Evolutionary conservation across 1,284 basidiomycete species (phyloP).

Genomic region (Neonothopanus nambi): DNA sequence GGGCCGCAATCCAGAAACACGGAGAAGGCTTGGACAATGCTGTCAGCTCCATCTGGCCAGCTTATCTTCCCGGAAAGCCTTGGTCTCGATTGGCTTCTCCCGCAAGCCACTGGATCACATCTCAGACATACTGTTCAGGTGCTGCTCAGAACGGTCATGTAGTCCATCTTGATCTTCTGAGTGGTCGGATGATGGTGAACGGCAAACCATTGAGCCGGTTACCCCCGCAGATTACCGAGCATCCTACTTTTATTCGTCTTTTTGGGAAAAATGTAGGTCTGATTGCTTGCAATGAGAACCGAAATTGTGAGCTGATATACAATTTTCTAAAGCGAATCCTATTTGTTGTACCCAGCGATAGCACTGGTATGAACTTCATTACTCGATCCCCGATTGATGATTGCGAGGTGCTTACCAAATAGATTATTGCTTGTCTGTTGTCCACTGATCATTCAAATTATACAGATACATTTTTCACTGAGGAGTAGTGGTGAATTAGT

Average conservation of each 20-base stretch:
- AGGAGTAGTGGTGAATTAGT: not conserved
- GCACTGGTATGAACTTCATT: constrained; percentile 36
- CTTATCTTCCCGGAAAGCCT: constrained; percentile 27
- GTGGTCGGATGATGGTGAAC: constrained; percentile 42
- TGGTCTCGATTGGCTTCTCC: constrained; percentile 32
- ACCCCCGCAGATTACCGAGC: constrained; percentile 30
- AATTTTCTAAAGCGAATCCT: constrained; percentile 33
- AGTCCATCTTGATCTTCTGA: constrained; percentile 41
- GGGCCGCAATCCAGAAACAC: not conserved
- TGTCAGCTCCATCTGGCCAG: constrained; percentile 35
- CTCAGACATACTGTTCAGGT: constrained; percentile 1
- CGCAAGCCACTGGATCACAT: constrained; percentile 39
- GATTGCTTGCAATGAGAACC: not conserved
- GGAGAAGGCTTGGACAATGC: constrained; percentile 34
- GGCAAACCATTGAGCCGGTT: constrained; percentile 41
- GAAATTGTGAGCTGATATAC: not conserved
- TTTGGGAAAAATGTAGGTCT: constrained; percentile 25
- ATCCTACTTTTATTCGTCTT: constrained; percentile 34
- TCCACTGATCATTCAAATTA: not conserved
- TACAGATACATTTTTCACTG: constrained; percentile 5
- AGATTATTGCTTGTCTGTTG: not conserved
- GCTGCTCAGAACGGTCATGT: not conserved
- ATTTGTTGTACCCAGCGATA: constrained; percentile 34
- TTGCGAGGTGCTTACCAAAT: constrained; percentile 21
- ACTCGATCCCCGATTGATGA: constrained; percentile 26